Base-by-base conservation (phyloP, 2,329 filamentous ascomycete genomes). In the Trichoderma sp. region DNA sequence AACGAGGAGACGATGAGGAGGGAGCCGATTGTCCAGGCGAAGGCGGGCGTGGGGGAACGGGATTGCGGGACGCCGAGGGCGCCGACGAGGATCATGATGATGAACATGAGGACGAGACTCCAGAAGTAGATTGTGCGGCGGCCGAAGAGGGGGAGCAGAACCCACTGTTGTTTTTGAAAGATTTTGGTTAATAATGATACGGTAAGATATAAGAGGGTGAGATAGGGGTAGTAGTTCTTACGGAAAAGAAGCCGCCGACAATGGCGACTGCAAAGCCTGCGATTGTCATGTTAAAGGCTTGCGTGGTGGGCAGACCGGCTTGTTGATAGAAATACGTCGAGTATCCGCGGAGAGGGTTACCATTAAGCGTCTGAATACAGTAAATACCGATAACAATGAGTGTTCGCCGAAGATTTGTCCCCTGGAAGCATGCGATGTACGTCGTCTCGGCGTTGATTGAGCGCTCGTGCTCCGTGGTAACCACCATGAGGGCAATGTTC, bases 1-100 rank as follows among this genome's bases (percentile, higher is more conserved):
- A 88, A 86, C 0, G 84, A 86, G 75, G 85, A 88, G 62, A 86
- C 76, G 63, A 89, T 81, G 4, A 88, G 79, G 76, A 89, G 76
- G 73, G 82, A 75, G 43, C 83, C 83, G 64, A 86, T 77, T 73
- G 85, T 80, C 81, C 84, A 86, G n/a, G 84, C 76, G 81, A 34
- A 39, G 28, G 30, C 47, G n/a, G 64, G 43, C 30, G 28, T 36
- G 7, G 43, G 43, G 14, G 64, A 56, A 0, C 5, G 4, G 7
- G 62, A 36, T n/a, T 65, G 62, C 18, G 64, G 64, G 51, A 67
- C 21, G 21, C 64, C 64, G 47, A 86, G 78, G 2, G 83, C 74
- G 0, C 84, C 80, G n/a, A 87, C 80, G n/a, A 82, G 75, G 11
- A 83, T 80, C 2, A 84, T 79, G 1, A 80, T 77, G 56, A 74